Conservation (phyloP, 257 asterid genomes). For the Jasminum sambac region DNA sequence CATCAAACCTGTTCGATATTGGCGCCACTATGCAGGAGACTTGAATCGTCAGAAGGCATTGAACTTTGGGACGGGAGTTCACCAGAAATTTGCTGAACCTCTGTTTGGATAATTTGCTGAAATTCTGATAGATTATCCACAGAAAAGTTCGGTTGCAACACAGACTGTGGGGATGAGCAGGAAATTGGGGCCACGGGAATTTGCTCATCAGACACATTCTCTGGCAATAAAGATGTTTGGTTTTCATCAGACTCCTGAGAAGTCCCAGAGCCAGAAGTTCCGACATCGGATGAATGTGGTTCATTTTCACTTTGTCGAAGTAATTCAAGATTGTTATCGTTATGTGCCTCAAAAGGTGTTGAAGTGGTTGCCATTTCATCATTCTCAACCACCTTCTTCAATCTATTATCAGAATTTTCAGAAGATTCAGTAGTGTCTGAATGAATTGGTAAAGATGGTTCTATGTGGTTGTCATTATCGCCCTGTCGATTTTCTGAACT, state of each 20-base stretch:
- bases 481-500: conserved; percentile 6
- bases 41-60: conserved; percentile 22
- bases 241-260: conserved; percentile 16
- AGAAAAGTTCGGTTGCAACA: conserved; percentile 47
- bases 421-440: conserved; percentile 18
- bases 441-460: conserved; percentile 12
- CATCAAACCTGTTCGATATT: conserved; percentile 39
- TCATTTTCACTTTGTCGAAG: conserved; percentile 21
- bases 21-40: neutral
- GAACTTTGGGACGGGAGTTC: conserved; percentile 19
- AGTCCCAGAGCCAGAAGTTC: conserved; percentile 12
- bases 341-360: conserved; percentile 15
- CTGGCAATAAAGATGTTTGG: conserved; percentile 17
- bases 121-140: conserved; percentile 36
- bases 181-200: conserved; percentile 29
- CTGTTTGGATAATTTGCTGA: conserved; percentile 35
- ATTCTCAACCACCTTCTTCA: neutral
- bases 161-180: conserved; percentile 54
- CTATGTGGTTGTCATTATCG: neutral
- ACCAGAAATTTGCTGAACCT: conserved; percentile 29
- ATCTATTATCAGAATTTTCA: conserved; percentile 15
- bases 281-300: conserved; percentile 13
- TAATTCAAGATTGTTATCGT: conserved; percentile 18
- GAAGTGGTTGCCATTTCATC: conserved; percentile 9
- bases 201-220: conserved; percentile 29